Conservation (phyloP, 78 protist species). For the Dictyostelium capitatum region DNA sequence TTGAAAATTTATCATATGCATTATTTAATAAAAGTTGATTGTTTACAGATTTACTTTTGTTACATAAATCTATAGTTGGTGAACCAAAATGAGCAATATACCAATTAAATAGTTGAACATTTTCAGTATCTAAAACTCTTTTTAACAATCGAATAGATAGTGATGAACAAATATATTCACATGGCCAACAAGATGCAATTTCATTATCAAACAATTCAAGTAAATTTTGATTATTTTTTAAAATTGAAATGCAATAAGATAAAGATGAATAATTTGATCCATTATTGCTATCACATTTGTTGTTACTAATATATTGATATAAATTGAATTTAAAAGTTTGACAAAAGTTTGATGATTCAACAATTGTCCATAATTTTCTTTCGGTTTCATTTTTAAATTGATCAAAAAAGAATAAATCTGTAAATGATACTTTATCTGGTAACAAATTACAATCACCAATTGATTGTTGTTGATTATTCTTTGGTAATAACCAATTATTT, state of each 20-base stretch:
- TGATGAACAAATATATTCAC: background rate
- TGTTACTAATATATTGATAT: background rate
- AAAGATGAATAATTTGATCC: background rate
- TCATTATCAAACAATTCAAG: conserved; percentile 9
- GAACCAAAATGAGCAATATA: conserved; percentile 24
- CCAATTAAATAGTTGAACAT: conserved; percentile 16
- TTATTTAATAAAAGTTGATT: background rate
- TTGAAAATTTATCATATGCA: conserved; percentile 1
- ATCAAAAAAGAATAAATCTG: background rate
- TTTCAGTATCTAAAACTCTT: background rate
- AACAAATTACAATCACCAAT: no score
- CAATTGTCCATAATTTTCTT: background rate
- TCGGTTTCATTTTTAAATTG: background rate
- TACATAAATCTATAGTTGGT: background rate
- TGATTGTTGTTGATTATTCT: no score
- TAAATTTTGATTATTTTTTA: background rate
- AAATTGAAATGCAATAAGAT: background rate
- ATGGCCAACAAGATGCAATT: conserved; percentile 36
- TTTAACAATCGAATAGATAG: background rate
- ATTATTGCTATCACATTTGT: no score
- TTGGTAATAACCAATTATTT: background rate
- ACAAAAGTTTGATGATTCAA: no score
- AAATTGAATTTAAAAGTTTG: no score
- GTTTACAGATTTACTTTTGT: background rate
- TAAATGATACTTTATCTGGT: background rate